Base-by-base conservation (phyloP, 192 early-diverging fungal genomes). In the Dissophora globulifera region DNA sequence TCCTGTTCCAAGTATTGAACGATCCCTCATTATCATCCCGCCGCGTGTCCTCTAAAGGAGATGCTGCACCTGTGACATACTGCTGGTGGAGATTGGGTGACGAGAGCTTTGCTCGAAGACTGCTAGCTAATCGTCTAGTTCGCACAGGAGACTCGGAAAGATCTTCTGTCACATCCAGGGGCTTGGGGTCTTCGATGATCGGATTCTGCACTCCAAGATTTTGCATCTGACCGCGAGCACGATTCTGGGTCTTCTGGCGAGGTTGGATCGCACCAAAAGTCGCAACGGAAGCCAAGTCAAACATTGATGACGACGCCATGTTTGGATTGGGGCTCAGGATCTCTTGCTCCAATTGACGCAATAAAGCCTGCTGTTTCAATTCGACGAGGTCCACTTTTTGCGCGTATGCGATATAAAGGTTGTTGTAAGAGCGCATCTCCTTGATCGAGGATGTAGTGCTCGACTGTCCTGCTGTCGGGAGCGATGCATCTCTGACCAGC, bases 351-450 rank as follows among this genome's bases (percentile, higher is more conserved):
- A 76, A 19, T 4, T 67, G 63, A 3, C 50, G 31, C n/a, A 76
- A 41, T 30, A 76, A 19, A 1, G 41, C 43, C 26, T 56, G 58
- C 16, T 76, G 72, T 30, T 62, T 66, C 35, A 76, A 19, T 6
- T 67, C 72, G 10, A 61, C 41, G 0, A 76, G 26, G 23, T 76
- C 72, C 1, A 62, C 72, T 16, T 76, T 76, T 50, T 76, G 72
- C 11, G 72, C 72, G 22, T 62, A 67, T 12, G 52, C 50, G 46
- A 76, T 49, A 17, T 67, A 76, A 62, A 76, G 45, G 26, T 76
- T 67, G 72, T 62, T 66, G 52, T 76, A 76, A 0, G 72, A 76
- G 8, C 72, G 63, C 47, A 76, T 61, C 10, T 76, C 63, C 33
- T 67, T 76, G 47, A 62, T 52, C 1, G 70, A 55, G 0, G 70